These are phyloP conservation scores for Ophiostoma piceae DNA, from an alignment of 2,329 filamentous ascomycete species.

Conservation along the genomic window DNA sequence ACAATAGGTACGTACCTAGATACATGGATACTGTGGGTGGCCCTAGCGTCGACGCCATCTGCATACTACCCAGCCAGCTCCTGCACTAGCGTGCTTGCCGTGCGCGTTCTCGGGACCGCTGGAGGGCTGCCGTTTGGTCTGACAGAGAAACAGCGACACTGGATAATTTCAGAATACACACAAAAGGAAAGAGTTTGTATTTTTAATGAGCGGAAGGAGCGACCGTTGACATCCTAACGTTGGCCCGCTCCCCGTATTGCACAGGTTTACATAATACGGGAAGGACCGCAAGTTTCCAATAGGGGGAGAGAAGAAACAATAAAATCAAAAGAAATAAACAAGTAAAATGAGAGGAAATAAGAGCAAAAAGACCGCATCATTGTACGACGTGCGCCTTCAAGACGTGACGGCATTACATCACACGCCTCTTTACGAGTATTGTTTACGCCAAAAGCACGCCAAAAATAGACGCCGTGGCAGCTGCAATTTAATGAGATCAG, in stretches of 20 bases:
- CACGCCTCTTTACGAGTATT: not conserved
- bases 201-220: not conserved
- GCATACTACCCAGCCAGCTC: slow-evolving; percentile 7
- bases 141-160: not conserved
- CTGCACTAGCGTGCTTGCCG: slow-evolving; percentile 21
- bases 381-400: not conserved
- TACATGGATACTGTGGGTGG: not conserved
- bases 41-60: slow-evolving; percentile 16
- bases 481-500: slow-evolving; percentile 5
- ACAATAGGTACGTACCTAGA: not conserved
- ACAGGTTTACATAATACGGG: slow-evolving; percentile 2
- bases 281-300: not conserved
- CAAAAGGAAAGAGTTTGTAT: not conserved
- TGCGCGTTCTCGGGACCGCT: slow-evolving; percentile 20
- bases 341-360: not conserved
- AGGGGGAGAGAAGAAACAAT: not conserved
- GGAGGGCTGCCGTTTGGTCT: slow-evolving; percentile 13
- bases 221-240: slow-evolving; percentile 2
- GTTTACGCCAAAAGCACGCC: not conserved
- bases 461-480: not conserved
- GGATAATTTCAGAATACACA: not conserved
- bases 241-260: not conserved
- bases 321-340: not conserved
- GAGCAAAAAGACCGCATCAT: not conserved
- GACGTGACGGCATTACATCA: not conserved